Evolutionary conservation across 805 yeast species (phyloP), one percentile per base, ranked within the genome.

Genomic region (Metschnikowia borealis): DNA sequence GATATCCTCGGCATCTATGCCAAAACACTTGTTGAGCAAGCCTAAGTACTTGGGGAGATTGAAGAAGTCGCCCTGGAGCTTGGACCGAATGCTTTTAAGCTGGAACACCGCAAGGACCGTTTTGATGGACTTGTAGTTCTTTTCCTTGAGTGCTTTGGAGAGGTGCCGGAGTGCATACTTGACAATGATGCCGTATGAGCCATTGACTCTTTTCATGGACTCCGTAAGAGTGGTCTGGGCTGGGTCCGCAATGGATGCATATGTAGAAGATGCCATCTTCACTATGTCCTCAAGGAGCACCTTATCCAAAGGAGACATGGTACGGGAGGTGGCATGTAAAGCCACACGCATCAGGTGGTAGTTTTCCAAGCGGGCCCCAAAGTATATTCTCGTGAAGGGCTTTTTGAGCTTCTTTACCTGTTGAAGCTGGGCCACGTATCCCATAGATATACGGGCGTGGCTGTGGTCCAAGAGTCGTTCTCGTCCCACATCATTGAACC

Each of bases 401-500:
- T 85, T 83, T 5, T 81, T 69, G 18, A 81, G 65, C 40, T 87
- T 82, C 5, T 85, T 78, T 4, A 87, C 68, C n/a, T 80, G 73
- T 60, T 86, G 91, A 8, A 82, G 71, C 36, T 78, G 76, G 41
- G 78, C 79, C 48, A 85, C 72, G 59, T 79, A 82, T 0, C 76
- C 73, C 51, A 82, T 80, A 43, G 81, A 80, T 33, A 84, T 71
- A 35, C 71, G 69, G 5, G 83, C 79, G 41, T 82, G 84, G 51
- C 82, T 80, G 3, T 77, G 69, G 38, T 77, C 83, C 45, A 83
- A 76, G 0, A 84, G 66, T 11, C 85, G 70, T 56, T 88, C 95
- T 49, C 80, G 77, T 1, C 96, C 96, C 23, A 85, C 85, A 61
- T 89, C 94, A 23, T 85, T 74, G 57, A 85, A 84, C 89, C 95